Evolutionary conservation across 176 grass and related monocot species (phyloP), one percentile per base, ranked within the genome.

Genomic region (Lolium rigidum): DNA sequence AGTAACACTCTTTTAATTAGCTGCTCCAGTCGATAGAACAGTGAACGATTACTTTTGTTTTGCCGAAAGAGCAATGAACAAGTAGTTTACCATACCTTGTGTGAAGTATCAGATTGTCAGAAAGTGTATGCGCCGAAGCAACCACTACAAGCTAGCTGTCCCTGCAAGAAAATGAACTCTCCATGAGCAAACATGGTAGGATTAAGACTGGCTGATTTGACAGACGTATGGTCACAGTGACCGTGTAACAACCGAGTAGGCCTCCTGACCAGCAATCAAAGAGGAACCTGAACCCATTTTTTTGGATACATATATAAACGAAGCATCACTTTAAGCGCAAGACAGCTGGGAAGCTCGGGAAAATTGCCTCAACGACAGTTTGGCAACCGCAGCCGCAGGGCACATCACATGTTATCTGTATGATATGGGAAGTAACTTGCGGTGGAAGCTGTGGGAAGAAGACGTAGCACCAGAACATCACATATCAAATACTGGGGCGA

Each of bases 301-400:
- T 28, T 70, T 28, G 62, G 48, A 52, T 59, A 51, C 18, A 47
- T 68, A 47, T 68, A 76, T 76, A 79, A 58, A 84, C 76, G 26
- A 39, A 35, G 60, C 81, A 66, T 81, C 69, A 80, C 85, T 91
- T 63, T 63, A 75, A 81, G 39, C 76, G 48, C 51, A 81, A 85
- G 89, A 81, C 51, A 88, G 75, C 43, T 55, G 43, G 41, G 41
- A 10, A 81, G 58, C 10, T 48, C 28, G 25, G 5, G 31, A 6
- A 66, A 74, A 85, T 14, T 67, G 59, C 31, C 59, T 22, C 14
- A 66, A 25, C 15, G 73, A 43, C 59, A 41, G 73, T 14, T 55
- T 24, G 73, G 28, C 20, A 3, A 85, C 59, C 82, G 7, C 10
- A 65, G 3, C 12, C 22, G 14, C 25, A 31, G 68, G 67, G 51